Evolutionary conservation across 768 basidiomycete species (phyloP).

Genomic region (Podaxis pistillaris): DNA sequence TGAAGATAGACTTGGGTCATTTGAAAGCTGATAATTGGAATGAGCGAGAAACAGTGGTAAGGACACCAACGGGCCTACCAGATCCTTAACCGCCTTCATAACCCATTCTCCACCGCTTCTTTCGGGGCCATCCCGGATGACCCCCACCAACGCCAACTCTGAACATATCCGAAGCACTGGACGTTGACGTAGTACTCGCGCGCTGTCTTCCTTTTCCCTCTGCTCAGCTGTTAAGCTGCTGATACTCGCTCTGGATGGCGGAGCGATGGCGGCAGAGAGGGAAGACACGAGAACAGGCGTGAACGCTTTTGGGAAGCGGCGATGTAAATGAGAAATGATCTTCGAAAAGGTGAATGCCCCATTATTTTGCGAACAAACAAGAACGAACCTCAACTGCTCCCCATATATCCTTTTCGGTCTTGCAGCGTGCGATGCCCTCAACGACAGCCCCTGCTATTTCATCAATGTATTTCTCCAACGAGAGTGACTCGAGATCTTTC

Average conservation of each 20-base stretch:
- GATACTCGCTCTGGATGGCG: slow-evolving; percentile 57
- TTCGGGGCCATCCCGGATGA: slow-evolving; percentile 70
- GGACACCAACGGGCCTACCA: slow-evolving; percentile 51
- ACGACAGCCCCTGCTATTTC: slow-evolving; percentile 86
- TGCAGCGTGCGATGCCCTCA: slow-evolving; percentile 85
- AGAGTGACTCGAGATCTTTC: slow-evolving; percentile 88
- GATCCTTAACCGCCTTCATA: slow-evolving; percentile 81
- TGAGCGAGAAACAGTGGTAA: slow-evolving; percentile 12
- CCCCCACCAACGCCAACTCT: slow-evolving; percentile 85
- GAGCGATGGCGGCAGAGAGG: slow-evolving; percentile 54
- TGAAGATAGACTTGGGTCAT: slow-evolving; percentile 83
- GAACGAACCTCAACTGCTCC: slow-evolving; percentile 82
- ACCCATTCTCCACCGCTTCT: slow-evolving; percentile 85
- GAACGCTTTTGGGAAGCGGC: slow-evolving; percentile 80
- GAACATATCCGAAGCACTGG: slow-evolving; percentile 84
- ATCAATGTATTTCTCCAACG: slow-evolving; percentile 94
- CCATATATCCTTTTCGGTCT: slow-evolving; percentile 91
- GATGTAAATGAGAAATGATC: slow-evolving; percentile 87
- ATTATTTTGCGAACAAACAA: slow-evolving; percentile 3
- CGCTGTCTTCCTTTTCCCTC: slow-evolving; percentile 88
- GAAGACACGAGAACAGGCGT: slow-evolving; percentile 66
- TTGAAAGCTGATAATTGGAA: slow-evolving; percentile 61
- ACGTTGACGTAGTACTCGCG: slow-evolving; percentile 77
- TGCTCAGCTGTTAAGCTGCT: slow-evolving; percentile 69
- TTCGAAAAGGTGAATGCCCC: slow-evolving; percentile 29